Conservation (phyloP, 768 basidiomycete genomes). For the Tubosaeta sp. region DNA sequence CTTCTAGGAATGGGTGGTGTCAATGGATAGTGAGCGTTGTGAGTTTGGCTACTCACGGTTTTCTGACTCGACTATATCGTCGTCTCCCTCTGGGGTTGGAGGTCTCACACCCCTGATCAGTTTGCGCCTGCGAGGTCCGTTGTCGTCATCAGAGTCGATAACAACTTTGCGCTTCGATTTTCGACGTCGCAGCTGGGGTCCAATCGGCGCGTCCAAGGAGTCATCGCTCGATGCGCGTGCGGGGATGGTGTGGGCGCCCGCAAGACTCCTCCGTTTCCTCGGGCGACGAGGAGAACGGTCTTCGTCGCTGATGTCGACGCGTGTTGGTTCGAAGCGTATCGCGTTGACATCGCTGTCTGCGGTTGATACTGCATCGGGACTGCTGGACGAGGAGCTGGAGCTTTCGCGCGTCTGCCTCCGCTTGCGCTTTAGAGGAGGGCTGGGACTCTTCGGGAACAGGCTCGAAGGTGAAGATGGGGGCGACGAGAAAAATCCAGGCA, state of each 20-base stretch:
- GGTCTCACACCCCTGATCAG: constrained; percentile 42
- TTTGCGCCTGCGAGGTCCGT: constrained; percentile 35
- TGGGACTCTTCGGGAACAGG: constrained; percentile 1
- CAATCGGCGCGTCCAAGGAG: constrained; percentile 17
- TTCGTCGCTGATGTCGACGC: constrained; percentile 19
- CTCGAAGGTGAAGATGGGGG: constrained; percentile 19
- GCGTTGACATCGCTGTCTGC: constrained; percentile 45
- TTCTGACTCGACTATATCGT: constrained; percentile 42
- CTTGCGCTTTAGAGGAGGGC: constrained; percentile 11
- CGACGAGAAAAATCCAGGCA: constrained; percentile 35
- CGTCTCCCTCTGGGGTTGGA: constrained; percentile 41
- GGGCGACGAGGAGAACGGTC: constrained; percentile 25
- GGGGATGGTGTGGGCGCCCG: constrained; percentile 13
- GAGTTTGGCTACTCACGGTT: constrained; percentile 40
- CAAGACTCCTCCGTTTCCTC: constrained; percentile 14
- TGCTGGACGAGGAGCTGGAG: constrained; percentile 10
- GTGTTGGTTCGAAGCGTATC: constrained; percentile 46
- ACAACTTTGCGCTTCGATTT: constrained; percentile 20
- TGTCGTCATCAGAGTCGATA: constrained; percentile 35
- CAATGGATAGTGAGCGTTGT: neutral
- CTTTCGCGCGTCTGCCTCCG: constrained; percentile 11
- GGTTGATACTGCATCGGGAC: constrained; percentile 14
- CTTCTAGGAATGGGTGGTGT: constrained; percentile 37
- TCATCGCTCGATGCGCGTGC: constrained; percentile 17
- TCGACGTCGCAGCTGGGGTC: constrained; percentile 13